Conservation (phyloP, 2,329 filamentous ascomycete species). For the Penicillium griseofulvum region DNA sequence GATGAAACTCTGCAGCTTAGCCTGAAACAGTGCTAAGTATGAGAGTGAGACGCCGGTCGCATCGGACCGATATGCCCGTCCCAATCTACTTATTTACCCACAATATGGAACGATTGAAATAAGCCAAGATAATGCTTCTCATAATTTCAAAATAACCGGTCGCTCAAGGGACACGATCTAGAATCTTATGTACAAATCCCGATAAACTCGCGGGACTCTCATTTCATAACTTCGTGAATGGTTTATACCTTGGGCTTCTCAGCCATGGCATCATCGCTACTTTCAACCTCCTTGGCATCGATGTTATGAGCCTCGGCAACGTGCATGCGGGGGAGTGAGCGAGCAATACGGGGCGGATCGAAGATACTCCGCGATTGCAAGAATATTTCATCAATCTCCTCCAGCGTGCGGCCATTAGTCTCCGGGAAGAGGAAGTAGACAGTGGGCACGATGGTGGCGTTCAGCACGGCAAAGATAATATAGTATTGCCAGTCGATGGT, state of each 20-base stretch:
- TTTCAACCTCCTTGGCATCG: not conserved
- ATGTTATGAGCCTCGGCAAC: not conserved
- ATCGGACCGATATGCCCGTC: not conserved
- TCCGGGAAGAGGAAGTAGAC: slow-evolving; percentile 44
- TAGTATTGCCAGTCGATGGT: slow-evolving; percentile 17
- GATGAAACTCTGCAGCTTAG: slow-evolving; percentile 3
- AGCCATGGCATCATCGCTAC: not conserved
- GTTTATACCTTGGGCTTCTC: not conserved
- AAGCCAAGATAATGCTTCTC: not conserved
- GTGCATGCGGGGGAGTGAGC: slow-evolving; percentile 1
- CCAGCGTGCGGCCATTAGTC: slow-evolving; percentile 39
- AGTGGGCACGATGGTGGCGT: slow-evolving; percentile 31
- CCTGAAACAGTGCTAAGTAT: slow-evolving; percentile 4
- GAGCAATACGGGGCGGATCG: slow-evolving; percentile 26
- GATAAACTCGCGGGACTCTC: not conserved
- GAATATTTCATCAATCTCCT: slow-evolving; percentile 44
- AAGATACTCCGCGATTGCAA: slow-evolving; percentile 30
- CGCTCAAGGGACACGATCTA: not conserved
- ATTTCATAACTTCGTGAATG: not conserved
- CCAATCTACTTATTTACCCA: not conserved
- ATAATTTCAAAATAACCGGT: not conserved
- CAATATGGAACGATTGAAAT: not conserved
- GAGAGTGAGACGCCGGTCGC: not conserved
- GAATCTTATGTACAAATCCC: not conserved
- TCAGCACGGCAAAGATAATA: slow-evolving; percentile 39